Conservation (phyloP, 2,329 filamentous ascomycete species). For the Aspergillus fijiensis region DNA sequence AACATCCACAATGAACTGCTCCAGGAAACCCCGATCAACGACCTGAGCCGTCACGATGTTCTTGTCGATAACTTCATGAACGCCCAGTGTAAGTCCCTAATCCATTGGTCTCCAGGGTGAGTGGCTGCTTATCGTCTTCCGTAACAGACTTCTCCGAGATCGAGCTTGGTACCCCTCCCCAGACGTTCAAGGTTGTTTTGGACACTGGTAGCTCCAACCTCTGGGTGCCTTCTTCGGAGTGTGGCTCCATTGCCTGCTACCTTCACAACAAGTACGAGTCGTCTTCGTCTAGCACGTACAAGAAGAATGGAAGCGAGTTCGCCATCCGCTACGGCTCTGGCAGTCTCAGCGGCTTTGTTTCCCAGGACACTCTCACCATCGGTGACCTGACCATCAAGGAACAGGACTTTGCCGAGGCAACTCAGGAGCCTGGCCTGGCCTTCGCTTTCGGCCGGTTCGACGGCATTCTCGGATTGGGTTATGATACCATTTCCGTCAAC, state of each 20-base stretch:
- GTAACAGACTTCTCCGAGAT: slow-evolving; percentile 91
- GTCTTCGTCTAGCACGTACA: slow-evolving; percentile 81
- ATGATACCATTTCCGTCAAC: slow-evolving; percentile 96
- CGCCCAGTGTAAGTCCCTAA: slow-evolving; percentile 74
- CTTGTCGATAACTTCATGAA: slow-evolving; percentile 98
- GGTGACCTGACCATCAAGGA: slow-evolving; percentile 84
- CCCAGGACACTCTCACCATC: slow-evolving; percentile 80
- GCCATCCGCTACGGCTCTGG: slow-evolving; percentile 95
- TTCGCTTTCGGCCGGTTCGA: slow-evolving; percentile 98
- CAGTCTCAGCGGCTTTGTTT: slow-evolving; percentile 89
- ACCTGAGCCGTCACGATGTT: slow-evolving; percentile 71
- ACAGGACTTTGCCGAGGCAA: slow-evolving; percentile 96
- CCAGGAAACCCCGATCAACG: slow-evolving; percentile 67
- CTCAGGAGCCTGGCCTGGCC: slow-evolving; percentile 89
- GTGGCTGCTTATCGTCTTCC: slow-evolving; percentile 9
- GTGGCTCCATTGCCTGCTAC: slow-evolving; percentile 95
- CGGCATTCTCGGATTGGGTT: slow-evolving; percentile 92
- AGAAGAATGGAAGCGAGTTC: slow-evolving; percentile 89
- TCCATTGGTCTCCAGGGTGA: slow-evolving; percentile 31
- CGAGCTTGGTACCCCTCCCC: slow-evolving; percentile 83
- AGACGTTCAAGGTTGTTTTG: slow-evolving; percentile 96
- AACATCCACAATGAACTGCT: slow-evolving; percentile 73
- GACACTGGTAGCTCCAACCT: slow-evolving; percentile 99
- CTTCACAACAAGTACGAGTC: slow-evolving; percentile 97
- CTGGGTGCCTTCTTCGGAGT: slow-evolving; percentile 91